Evolutionary conservation across 768 basidiomycete species (phyloP).

Genomic region (Amanita subjunquillea): DNA sequence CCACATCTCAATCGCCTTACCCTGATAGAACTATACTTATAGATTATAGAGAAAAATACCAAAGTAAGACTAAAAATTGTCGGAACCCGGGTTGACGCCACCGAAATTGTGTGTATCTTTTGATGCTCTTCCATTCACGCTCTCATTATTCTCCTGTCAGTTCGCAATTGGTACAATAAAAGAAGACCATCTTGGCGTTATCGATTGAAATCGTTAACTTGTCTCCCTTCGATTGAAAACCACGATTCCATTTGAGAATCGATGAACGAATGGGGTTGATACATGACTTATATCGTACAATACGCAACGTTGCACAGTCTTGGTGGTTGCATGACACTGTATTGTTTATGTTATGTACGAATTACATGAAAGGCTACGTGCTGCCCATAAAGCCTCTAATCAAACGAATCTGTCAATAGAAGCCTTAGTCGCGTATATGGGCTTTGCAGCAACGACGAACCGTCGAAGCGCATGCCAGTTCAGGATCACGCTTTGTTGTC

Average conservation of each 20-base stretch:
- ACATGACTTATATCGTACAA: no score
- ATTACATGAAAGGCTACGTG: neutral
- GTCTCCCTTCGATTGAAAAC: neutral
- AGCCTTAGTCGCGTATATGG: neutral
- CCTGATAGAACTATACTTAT: conserved; percentile 2
- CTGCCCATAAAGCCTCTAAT: neutral
- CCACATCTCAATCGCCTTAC: neutral
- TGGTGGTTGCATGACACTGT: no score
- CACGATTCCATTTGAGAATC: no score
- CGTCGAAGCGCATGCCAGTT: neutral
- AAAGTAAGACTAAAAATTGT: conserved; percentile 92
- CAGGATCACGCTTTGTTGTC: neutral
- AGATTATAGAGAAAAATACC: conserved; percentile 93
- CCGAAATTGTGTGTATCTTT: conserved; percentile 72
- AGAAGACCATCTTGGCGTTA: conserved; percentile 93
- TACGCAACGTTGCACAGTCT: no score
- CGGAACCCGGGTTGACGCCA: conserved; percentile 96
- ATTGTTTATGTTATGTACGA: neutral
- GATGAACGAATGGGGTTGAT: no score
- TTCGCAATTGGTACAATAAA: conserved; percentile 98
- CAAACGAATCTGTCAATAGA: neutral
- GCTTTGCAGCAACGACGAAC: neutral
- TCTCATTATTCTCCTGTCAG: conserved; percentile 26
- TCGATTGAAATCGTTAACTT: conserved; percentile 39
- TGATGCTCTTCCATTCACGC: neutral